Conservation (phyloP, 1,284 basidiomycete genomes). For the Prillingera fragicola region DNA sequence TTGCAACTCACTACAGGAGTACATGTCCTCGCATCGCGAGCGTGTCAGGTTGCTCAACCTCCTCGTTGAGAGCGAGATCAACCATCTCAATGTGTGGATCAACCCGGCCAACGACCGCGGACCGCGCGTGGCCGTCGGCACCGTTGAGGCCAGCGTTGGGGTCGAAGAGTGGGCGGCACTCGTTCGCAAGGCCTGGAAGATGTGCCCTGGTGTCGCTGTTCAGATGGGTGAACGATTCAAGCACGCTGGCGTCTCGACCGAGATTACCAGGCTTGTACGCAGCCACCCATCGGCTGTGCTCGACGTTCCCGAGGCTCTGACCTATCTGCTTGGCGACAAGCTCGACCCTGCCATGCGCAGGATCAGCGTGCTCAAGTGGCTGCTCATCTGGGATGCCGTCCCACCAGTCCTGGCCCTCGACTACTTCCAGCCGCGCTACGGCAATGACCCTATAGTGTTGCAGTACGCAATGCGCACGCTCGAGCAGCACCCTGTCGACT, state of each 20-base stretch:
- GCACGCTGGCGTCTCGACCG: conserved; percentile 56
- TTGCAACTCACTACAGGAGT: conserved; percentile 52
- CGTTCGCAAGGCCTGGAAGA: conserved; percentile 72
- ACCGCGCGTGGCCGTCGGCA: conserved; percentile 41
- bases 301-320: conserved; percentile 70
- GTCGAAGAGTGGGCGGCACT: conserved; percentile 62
- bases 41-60: conserved; percentile 69
- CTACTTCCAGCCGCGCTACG: conserved; percentile 78
- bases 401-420: conserved; percentile 80
- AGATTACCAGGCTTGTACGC: conserved; percentile 70
- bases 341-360: conserved; percentile 49
- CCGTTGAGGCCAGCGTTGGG: neutral
- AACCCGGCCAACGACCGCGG: conserved; percentile 76
- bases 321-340: conserved; percentile 69
- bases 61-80: conserved; percentile 85
- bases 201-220: conserved; percentile 75
- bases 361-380: conserved; percentile 57
- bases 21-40: conserved; percentile 57
- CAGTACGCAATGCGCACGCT: conserved; percentile 97
- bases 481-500: conserved; percentile 86
- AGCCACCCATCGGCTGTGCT: conserved; percentile 66
- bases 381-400: conserved; percentile 82
- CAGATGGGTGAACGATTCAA: conserved; percentile 85
- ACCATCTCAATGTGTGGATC: conserved; percentile 78
- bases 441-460: conserved; percentile 76